Conservation (phyloP, 805 yeast species). For the Ogataea nakhonphanomensis region DNA sequence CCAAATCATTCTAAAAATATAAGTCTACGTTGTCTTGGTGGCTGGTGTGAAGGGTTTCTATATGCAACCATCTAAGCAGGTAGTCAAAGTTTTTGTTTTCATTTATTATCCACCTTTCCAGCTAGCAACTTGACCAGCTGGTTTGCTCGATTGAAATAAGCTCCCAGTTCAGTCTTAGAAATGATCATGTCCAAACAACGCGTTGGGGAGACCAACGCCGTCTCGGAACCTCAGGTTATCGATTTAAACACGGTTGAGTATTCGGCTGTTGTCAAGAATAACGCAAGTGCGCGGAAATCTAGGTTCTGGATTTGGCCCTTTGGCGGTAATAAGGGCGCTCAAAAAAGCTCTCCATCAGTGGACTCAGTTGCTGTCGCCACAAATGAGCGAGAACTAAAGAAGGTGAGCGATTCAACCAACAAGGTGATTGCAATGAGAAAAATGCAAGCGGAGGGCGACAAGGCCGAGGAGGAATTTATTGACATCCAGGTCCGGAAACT, state of each 20-base stretch:
- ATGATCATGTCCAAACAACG: slow-evolving; percentile 5
- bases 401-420: slow-evolving; percentile 19
- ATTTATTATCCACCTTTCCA: slow-evolving; percentile 6
- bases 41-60: slow-evolving; percentile 9
- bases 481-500: slow-evolving; percentile 44
- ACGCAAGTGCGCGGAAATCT: slow-evolving; percentile 10
- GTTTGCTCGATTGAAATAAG: slow-evolving; percentile 7
- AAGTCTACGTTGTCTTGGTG: not conserved
- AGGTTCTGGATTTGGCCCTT: slow-evolving; percentile 23
- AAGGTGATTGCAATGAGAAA: slow-evolving; percentile 34
- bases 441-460: slow-evolving; percentile 17
- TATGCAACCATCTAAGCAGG: slow-evolving; percentile 1
- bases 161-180: not conserved
- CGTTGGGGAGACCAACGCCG: slow-evolving; percentile 1
- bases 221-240: slow-evolving; percentile 15
- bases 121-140: slow-evolving; percentile 8
- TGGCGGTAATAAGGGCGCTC: slow-evolving; percentile 1
- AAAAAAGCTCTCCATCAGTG: not conserved
- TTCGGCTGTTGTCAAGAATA: not conserved
- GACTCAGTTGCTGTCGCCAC: not conserved
- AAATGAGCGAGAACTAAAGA: slow-evolving; percentile 8
- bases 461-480: slow-evolving; percentile 35
- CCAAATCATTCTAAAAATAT: too few species aligned
- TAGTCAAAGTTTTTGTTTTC: slow-evolving; percentile 6
- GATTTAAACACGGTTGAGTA: slow-evolving; percentile 25